phyloP scores from a whole-genome alignment of 768 basidiomycete species.

The Naganishia onofrii region DNA sequence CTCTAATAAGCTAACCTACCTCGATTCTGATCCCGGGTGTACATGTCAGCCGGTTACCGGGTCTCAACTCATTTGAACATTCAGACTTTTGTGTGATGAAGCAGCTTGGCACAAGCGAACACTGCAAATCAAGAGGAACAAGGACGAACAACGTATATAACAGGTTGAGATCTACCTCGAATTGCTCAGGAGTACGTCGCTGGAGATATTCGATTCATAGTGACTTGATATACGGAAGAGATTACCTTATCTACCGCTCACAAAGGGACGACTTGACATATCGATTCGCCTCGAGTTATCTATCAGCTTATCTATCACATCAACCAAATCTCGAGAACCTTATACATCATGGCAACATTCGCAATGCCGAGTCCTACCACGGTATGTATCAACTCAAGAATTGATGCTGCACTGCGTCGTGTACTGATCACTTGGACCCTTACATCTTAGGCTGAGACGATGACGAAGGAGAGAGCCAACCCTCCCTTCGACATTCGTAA shows the following conservation, averaged over 20 bases:
- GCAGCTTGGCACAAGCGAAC: background rate
- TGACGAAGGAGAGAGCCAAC: conserved; percentile 48
- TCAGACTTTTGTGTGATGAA: conserved; percentile 1
- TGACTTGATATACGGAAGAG: background rate
- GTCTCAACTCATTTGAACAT: background rate
- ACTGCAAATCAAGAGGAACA: conserved; percentile 6
- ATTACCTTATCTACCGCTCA: background rate
- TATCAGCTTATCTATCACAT: background rate
- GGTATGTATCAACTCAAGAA: background rate
- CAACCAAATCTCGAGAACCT: background rate
- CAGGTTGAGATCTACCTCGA: background rate
- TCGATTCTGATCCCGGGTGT: background rate
- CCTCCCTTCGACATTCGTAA: conserved; percentile 49
- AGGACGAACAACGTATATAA: background rate
- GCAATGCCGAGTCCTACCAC: conserved; percentile 29
- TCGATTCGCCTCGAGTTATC: too few relatives aligned
- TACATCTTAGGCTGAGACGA: conserved; percentile 43
- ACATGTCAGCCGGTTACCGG: conserved; percentile 3
- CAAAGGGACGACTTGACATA: background rate
- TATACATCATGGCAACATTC: conserved; percentile 7
- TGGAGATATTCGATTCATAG: background rate
- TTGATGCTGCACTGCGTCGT: background rate
- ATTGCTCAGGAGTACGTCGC: background rate
- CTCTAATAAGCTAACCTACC: too few relatives aligned
- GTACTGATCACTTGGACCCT: conserved; percentile 21